phyloP scores from a whole-genome alignment of 2,329 filamentous ascomycete genomes.

The Cadophora gregata region DNA sequence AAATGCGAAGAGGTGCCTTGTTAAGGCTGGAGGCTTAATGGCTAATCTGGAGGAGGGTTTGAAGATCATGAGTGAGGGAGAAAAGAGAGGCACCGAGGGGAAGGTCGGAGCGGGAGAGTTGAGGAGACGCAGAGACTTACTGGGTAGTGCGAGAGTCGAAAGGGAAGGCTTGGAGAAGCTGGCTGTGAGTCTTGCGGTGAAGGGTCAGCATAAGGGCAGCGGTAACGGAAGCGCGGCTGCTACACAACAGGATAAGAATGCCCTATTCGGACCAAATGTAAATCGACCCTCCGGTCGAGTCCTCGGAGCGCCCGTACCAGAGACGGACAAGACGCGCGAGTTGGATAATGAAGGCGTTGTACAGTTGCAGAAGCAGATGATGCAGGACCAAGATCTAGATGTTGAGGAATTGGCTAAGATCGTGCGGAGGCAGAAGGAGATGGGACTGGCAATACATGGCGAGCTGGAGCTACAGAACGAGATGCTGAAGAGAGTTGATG shows the following conservation, averaged over 20 bases:
- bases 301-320: slow-evolving; percentile 72
- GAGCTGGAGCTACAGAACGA: slow-evolving; percentile 75
- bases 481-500: slow-evolving; percentile 70
- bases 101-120: slow-evolving; percentile 76
- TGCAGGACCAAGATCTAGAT: slow-evolving; percentile 76
- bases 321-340: slow-evolving; percentile 79
- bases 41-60: slow-evolving; percentile 70
- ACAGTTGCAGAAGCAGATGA: slow-evolving; percentile 75
- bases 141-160: slow-evolving; percentile 74
- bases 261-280: slow-evolving; percentile 52
- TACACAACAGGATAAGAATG: slow-evolving; percentile 49
- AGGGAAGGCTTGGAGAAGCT: slow-evolving; percentile 77
- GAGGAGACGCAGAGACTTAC: slow-evolving; percentile 71
- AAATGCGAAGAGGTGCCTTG: slow-evolving; percentile 75
- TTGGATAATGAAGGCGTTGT: slow-evolving; percentile 77
- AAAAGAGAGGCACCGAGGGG: slow-evolving; percentile 39
- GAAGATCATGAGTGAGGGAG: slow-evolving; percentile 58
- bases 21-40: slow-evolving; percentile 70
- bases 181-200: slow-evolving; percentile 63
- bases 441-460: slow-evolving; percentile 76
- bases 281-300: slow-evolving; percentile 62
- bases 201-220: slow-evolving; percentile 44
- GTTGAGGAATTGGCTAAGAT: slow-evolving; percentile 72
- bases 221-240: slow-evolving; percentile 35
- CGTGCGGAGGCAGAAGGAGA: slow-evolving; percentile 75